Conservation (phyloP, 371 early-diverging fungal genomes). For the Syncephalastrum contaminatum region DNA sequence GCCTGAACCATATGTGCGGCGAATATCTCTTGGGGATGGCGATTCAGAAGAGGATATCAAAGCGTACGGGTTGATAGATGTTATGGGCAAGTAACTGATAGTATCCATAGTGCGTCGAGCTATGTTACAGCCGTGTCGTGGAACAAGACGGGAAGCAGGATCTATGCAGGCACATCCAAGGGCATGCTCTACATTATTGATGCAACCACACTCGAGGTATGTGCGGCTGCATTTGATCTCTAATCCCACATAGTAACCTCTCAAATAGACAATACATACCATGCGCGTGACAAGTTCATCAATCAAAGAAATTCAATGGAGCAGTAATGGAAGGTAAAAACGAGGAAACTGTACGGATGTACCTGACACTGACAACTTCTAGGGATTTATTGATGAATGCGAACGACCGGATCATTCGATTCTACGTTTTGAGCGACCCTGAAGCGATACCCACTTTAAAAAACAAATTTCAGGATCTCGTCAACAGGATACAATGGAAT, state of each 20-base stretch:
- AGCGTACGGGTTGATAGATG: no score
- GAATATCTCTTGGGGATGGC: no score
- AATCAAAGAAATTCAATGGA: conserved; percentile 67
- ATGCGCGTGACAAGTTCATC: conserved; percentile 49
- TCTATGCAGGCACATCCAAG: conserved; percentile 73
- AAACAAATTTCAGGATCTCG: conserved; percentile 84
- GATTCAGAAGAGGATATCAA: no score
- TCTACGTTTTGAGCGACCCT: conserved; percentile 50
- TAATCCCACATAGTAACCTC: conserved; percentile 1
- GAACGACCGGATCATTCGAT: conserved; percentile 71
- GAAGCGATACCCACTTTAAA: conserved; percentile 51
- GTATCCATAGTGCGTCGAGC: conserved; percentile 24
- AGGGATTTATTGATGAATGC: conserved; percentile 76
- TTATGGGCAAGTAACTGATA: conserved; percentile 1
- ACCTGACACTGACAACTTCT: not conserved
- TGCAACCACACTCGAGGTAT: conserved; percentile 52
- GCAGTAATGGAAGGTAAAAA: conserved; percentile 47
- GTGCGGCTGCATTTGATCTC: not conserved
- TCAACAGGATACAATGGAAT: conserved; percentile 87
- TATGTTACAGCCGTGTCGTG: conserved; percentile 37
- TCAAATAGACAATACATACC: conserved; percentile 32
- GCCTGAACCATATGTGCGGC: conserved; percentile 8
- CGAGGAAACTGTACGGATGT: not conserved
- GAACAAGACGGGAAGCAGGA: conserved; percentile 59
- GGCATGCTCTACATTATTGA: conserved; percentile 67